Evolutionary conservation across 179 eudicot species (phyloP).

Genomic region (Camellia oleifera): DNA sequence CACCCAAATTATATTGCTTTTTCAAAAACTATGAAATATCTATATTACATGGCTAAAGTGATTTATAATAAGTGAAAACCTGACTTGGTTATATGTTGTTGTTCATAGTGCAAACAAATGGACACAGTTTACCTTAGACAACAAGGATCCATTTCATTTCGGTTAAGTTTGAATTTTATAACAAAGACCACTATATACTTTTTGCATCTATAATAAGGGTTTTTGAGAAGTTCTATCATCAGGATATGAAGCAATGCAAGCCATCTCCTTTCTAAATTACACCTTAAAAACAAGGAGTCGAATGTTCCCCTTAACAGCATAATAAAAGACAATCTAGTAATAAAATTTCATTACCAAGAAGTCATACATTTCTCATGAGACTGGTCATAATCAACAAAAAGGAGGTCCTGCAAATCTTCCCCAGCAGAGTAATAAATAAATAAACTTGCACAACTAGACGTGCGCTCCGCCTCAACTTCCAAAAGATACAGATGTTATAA

Average conservation of each 20-base stretch:
- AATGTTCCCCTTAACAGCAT: too few species aligned
- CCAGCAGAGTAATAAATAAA: too few species aligned
- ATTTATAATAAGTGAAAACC: background rate
- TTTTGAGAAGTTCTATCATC: background rate
- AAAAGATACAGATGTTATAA: too few species aligned
- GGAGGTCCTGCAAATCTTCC: too few species aligned
- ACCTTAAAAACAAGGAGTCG: too few species aligned
- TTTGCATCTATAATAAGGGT: background rate
- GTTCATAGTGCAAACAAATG: background rate
- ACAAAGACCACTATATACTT: background rate
- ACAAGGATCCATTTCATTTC: background rate
- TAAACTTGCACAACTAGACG: too few species aligned
- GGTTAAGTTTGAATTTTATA: background rate
- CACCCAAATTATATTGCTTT: background rate
- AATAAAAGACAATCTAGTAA: background rate
- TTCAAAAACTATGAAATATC: background rate
- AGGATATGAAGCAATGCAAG: conserved; percentile 3
- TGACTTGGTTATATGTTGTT: background rate
- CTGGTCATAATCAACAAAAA: too few species aligned
- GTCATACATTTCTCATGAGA: too few species aligned
- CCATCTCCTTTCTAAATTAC: background rate
- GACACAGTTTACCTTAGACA: background rate
- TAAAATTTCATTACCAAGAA: too few species aligned
- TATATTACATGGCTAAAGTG: background rate
- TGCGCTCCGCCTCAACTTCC: background rate